phyloP scores from a whole-genome alignment of 2,329 filamentous ascomycete species.

The Neopestalotiopsis sp. region DNA sequence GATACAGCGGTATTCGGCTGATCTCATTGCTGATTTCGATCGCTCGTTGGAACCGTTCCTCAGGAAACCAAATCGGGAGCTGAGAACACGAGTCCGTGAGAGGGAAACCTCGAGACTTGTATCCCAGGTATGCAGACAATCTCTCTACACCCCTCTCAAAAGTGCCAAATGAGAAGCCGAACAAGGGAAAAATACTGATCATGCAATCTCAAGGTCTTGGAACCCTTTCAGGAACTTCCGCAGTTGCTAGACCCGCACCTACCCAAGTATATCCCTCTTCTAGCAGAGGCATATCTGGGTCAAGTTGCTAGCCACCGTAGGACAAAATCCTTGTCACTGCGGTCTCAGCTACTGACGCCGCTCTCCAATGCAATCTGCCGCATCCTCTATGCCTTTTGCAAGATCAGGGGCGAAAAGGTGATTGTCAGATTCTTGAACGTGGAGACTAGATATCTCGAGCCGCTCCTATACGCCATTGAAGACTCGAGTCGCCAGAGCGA shows the following conservation, averaged over 20 bases:
- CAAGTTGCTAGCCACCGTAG: slow-evolving; percentile 57
- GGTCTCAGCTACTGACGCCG: slow-evolving; percentile 52
- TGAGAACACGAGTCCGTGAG: slow-evolving; percentile 55
- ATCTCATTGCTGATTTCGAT: slow-evolving; percentile 64
- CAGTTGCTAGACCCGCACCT: slow-evolving; percentile 90
- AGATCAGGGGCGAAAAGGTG: slow-evolving; percentile 91
- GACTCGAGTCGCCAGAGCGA: slow-evolving; percentile 47
- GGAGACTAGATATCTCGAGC: slow-evolving; percentile 83
- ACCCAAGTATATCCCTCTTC: slow-evolving; percentile 72
- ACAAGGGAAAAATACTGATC: slow-evolving; percentile 16
- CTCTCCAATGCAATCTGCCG: slow-evolving; percentile 75
- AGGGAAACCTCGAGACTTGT: slow-evolving; percentile 55
- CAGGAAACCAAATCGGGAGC: slow-evolving; percentile 53
- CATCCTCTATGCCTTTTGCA: slow-evolving; percentile 89
- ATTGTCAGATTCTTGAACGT: slow-evolving; percentile 90
- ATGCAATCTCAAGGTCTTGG: slow-evolving; percentile 60
- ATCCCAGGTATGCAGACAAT: slow-evolving; percentile 43
- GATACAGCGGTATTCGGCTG: slow-evolving; percentile 63
- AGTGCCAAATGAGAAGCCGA: slow-evolving; percentile 27
- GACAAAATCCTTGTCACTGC: slow-evolving; percentile 43
- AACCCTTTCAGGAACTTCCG: slow-evolving; percentile 93
- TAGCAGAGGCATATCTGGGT: slow-evolving; percentile 78
- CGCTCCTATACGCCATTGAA: slow-evolving; percentile 78
- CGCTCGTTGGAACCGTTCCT: slow-evolving; percentile 56
- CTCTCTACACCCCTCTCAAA: slow-evolving; percentile 25